phyloP scores from a whole-genome alignment of 108 stramenopile species.

The Nannochloropsis gaditana region DNA sequence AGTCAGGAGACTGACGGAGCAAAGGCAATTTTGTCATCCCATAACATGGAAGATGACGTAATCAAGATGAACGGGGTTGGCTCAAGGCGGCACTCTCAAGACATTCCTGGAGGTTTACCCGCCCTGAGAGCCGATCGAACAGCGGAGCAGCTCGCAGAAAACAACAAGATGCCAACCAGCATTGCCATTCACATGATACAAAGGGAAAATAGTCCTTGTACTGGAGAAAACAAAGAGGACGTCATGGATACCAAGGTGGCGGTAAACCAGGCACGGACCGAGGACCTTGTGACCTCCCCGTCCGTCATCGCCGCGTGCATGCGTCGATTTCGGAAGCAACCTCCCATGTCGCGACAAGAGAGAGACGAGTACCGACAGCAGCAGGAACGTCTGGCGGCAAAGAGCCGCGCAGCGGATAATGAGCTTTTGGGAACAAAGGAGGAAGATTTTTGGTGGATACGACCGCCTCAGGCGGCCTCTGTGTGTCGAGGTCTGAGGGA shows the following conservation, averaged over 20 bases:
- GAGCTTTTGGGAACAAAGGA: neutral
- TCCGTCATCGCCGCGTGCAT: neutral
- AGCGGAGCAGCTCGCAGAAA: neutral
- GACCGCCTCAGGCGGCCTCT: neutral
- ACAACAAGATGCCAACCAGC: neutral
- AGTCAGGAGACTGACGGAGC: no score
- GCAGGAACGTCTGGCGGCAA: neutral
- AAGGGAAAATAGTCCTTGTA: no score
- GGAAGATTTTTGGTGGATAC: conserved; percentile 17
- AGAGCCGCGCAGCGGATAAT: neutral
- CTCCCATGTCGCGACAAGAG: neutral
- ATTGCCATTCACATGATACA: no score
- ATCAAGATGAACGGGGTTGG: neutral
- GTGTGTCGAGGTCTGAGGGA: no score
- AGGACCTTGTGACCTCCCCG: neutral
- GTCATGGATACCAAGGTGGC: no score
- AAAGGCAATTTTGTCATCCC: no score
- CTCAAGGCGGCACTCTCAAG: neutral
- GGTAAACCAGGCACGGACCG: no score
- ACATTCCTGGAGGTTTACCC: neutral
- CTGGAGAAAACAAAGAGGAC: no score
- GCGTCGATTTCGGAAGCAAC: neutral
- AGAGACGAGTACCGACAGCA: neutral
- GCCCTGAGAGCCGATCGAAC: neutral
- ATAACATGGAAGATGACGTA: neutral